These are phyloP conservation scores for Amanita jacksonii DNA, from an alignment of 768 basidiomycete genomes.

Conservation along the genomic window DNA sequence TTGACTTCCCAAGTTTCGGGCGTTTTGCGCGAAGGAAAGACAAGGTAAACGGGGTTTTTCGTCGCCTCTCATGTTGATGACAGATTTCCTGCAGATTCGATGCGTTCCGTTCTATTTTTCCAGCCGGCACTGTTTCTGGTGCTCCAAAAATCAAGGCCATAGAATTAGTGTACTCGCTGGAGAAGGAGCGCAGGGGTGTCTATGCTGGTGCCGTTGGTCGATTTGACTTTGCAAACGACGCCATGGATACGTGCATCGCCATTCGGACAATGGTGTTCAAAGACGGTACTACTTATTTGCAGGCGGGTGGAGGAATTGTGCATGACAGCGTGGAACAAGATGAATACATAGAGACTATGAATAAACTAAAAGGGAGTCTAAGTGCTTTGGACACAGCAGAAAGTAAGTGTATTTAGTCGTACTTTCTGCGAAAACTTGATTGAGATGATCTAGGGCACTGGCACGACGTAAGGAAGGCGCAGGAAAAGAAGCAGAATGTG, in stretches of 20 bases:
- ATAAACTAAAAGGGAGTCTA: conserved; percentile 86
- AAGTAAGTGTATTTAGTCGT: conserved; percentile 41
- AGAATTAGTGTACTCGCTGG: conserved; percentile 80
- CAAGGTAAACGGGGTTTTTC: conserved; percentile 42
- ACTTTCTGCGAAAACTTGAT: no score
- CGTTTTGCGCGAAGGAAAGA: conserved; percentile 67
- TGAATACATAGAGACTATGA: conserved; percentile 93
- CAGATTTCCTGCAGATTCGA: conserved; percentile 58
- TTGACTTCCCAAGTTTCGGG: conserved; percentile 94
- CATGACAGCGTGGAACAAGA: conserved; percentile 96
- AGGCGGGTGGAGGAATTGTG: conserved; percentile 96
- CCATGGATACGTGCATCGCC: conserved; percentile 98
- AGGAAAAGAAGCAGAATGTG: conserved; percentile 14
- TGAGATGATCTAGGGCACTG: no score
- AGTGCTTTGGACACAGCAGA: conserved; percentile 82
- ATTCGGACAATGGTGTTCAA: conserved; percentile 98
- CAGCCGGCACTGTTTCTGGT: conserved; percentile 96
- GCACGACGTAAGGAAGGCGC: conserved; percentile 50
- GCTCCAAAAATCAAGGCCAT: conserved; percentile 99
- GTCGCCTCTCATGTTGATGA: conserved; percentile 1
- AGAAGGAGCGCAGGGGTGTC: conserved; percentile 83
- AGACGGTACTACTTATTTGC: conserved; percentile 81
- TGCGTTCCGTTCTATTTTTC: conserved; percentile 98
- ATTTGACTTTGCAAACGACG: conserved; percentile 90
- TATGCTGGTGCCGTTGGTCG: conserved; percentile 98